These are phyloP conservation scores for Durotheca rogersii DNA, from an alignment of 495 filamentous ascomycete genomes.

Conservation along the genomic window DNA sequence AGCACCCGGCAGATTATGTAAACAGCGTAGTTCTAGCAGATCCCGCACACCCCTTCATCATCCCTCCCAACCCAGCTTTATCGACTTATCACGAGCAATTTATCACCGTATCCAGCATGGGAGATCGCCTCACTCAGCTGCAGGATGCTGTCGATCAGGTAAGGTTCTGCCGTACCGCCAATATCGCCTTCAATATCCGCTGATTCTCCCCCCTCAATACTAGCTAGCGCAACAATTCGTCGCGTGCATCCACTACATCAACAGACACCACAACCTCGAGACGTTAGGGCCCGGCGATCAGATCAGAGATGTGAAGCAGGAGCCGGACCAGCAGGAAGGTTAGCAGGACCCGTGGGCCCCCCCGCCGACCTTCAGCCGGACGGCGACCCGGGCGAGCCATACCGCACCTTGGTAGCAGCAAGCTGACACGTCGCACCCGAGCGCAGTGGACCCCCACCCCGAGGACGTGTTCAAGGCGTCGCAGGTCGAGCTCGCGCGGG, in stretches of 20 bases:
- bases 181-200: too few species aligned
- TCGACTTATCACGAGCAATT: not conserved
- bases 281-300: slow-evolving; percentile 61
- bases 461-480: slow-evolving; percentile 66
- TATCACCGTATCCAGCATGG: slow-evolving; percentile 57
- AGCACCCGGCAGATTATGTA: too few species aligned
- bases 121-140: slow-evolving; percentile 87
- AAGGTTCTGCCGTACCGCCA: not conserved
- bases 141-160: slow-evolving; percentile 95
- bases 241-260: slow-evolving; percentile 78
- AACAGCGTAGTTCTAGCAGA: too few species aligned
- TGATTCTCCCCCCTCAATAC: too few species aligned
- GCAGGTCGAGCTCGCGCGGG: slow-evolving; percentile 78
- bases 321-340: slow-evolving; percentile 45
- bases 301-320: slow-evolving; percentile 57
- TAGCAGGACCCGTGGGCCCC: too few species aligned
- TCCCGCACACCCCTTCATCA: too few species aligned
- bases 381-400: too few species aligned
- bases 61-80: not conserved
- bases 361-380: too few species aligned
- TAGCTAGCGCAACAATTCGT: slow-evolving; percentile 91
- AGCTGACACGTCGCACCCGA: too few species aligned
- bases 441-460: slow-evolving; percentile 58
- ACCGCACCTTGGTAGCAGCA: too few species aligned
- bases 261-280: slow-evolving; percentile 75